A percentile compares a stretch with the other conserved stretches of the same genome.
Evolutionary conservation across 177 flowering plant genomes (phyloP).

Genomic region (Telopea speciosissima): DNA sequence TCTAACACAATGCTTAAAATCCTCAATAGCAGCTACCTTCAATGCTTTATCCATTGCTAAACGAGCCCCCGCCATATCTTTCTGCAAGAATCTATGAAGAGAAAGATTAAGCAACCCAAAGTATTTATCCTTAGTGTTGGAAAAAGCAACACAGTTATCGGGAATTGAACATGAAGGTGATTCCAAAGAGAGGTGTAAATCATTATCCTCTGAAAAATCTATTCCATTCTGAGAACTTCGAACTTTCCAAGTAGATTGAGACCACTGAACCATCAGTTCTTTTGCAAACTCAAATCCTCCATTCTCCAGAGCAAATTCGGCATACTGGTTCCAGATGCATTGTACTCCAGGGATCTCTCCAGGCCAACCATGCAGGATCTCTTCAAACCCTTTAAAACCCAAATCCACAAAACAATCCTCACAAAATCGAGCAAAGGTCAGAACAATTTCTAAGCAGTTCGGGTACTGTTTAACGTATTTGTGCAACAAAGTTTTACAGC

Average conservation of each 20-base stretch:
- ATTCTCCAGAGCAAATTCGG: conserved; percentile 47
- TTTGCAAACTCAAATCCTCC: conserved; percentile 34
- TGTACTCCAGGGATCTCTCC: conserved; percentile 62
- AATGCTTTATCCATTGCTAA: conserved; percentile 47
- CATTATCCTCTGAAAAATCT: conserved; percentile 11
- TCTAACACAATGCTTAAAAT: conserved; percentile 44
- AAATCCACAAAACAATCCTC: conserved; percentile 20
- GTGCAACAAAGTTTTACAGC: conserved; percentile 34
- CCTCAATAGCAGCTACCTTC: conserved; percentile 35
- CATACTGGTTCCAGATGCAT: conserved; percentile 85
- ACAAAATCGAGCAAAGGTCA: conserved; percentile 42
- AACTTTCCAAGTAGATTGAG: conserved; percentile 34
- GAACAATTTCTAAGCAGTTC: conserved; percentile 58
- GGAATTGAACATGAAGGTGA: conserved; percentile 18
- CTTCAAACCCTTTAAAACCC: conserved; percentile 50
- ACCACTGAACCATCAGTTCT: conserved; percentile 62
- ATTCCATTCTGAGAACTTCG: conserved; percentile 17
- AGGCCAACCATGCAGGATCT: conserved; percentile 54
- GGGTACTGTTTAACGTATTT: conserved; percentile 52
- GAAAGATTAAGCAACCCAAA: conserved; percentile 71
- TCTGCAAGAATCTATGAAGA: conserved; percentile 40
- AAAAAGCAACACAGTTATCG: conserved; percentile 5
- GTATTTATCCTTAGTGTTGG: conserved; percentile 32
- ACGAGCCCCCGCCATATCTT: conserved; percentile 42
- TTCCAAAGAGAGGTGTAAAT: conserved; percentile 5